Conservation (phyloP, 352 stramenopile genomes). For the Globisporangium uncinulatum region DNA sequence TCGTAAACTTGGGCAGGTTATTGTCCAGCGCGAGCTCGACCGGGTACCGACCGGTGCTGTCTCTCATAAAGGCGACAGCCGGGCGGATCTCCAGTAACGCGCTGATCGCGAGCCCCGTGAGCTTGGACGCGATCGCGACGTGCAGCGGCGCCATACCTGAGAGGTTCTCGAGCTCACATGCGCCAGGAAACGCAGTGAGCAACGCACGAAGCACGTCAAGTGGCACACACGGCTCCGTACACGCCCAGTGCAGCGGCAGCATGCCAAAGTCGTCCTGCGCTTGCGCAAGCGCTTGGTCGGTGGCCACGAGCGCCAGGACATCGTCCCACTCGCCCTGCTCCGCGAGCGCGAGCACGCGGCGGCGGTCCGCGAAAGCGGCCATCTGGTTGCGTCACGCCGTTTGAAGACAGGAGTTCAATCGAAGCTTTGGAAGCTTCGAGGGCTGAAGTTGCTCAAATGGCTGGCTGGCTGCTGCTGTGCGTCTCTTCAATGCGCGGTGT, state of each 20-base stretch:
- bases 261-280: constrained; percentile 79
- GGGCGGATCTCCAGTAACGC: constrained; percentile 29
- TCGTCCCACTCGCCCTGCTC: constrained; percentile 68
- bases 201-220: constrained; percentile 44
- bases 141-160: constrained; percentile 78
- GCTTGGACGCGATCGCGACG: constrained; percentile 69
- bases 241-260: constrained; percentile 81
- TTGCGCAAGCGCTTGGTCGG: constrained; percentile 36
- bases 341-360: constrained; percentile 45
- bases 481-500: too few species aligned
- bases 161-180: constrained; percentile 60
- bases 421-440: too few species aligned
- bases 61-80: constrained; percentile 40
- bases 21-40: constrained; percentile 57
- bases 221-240: constrained; percentile 48
- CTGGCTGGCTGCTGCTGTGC: too few species aligned
- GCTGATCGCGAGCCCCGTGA: constrained; percentile 53
- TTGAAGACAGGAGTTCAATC: too few species aligned
- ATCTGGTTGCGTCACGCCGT: too few species aligned
- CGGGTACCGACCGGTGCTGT: constrained; percentile 46
- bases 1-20: constrained; percentile 59
- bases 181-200: constrained; percentile 43
- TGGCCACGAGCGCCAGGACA: constrained; percentile 35
- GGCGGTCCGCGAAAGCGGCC: constrained; percentile 19
- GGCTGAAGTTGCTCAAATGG: too few species aligned